Evolutionary conservation across 441 rosid species (phyloP), one percentile per base, ranked within the genome.

Genomic region (Jatropha podagrica): DNA sequence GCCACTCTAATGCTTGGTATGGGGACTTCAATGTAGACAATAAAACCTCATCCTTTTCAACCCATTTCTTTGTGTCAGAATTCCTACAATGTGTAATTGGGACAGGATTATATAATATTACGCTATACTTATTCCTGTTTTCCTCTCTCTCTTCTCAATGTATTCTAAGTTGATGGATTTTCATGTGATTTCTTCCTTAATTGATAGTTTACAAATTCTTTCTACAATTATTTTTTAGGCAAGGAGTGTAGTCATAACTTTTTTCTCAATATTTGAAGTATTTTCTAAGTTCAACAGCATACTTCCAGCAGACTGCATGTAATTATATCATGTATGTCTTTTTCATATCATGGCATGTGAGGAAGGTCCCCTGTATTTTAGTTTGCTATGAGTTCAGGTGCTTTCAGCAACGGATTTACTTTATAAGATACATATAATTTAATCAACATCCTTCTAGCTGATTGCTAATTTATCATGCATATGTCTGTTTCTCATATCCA

Each of bases 351-450:
- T 89, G 95, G 79, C 93, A 17, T 90, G 61, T 91, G 86, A 80
- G 93, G 96, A 78, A 93, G 82, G 73, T 83, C 80, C 81, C 92
- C 90, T 66, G 81, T 90, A 65, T 90, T 89, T 86, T 44, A 90
- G 71, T 92, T 95, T 56, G 88, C 88, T 58, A 88, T 85, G 83
- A 80, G 80, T 71, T 83, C 96, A 94, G 61, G 86, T 84, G 2
- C 94, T 90, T 83, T 69, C 72, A 55, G 86, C 88, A 51, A 91
- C 94, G 40, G 85, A 88, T 73, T 90, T 97, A 60, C 90, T 92
- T 74, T 89, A 89, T 32, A 80, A 81, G 79, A 84, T 92, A 32
- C 37, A 42, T 65, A 51, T 2, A 58, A 49, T 41, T 59, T 68
- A 55, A 32, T 18, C 7, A 66, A 76, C 69, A 18, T 55, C 58